Base-by-base conservation (phyloP, 108 stramenopile genomes). In the Poteriospumella lacustris region DNA sequence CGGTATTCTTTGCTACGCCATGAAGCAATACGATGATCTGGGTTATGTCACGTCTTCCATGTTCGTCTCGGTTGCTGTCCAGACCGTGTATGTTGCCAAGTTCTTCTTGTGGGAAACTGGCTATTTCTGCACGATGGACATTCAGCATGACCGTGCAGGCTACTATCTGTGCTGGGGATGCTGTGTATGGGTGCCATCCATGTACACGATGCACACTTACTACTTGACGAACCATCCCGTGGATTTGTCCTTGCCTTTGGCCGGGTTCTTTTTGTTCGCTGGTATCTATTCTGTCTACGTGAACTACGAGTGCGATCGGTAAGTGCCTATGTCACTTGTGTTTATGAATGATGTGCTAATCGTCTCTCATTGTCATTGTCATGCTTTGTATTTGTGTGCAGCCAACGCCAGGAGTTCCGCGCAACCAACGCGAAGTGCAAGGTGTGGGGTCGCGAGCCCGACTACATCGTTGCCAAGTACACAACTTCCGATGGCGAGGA, bases 31-130 rank as follows among this genome's bases (percentile, higher is more conserved):
- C 72, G 76, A 83, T 39, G 76, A 87, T 56, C 39, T 86, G 31
- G 88, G 84, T 19, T 85, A 78, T 36, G 43, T 83, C 0, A 58
- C 75, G 38, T 43, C 52, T 68, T 89, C 89, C 58, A 88, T 95
- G 84, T 80, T 88, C 52, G 86, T 93, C 44, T 83, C 84, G 68
- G 92, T 89, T 15, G 67, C 76, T 15, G 84, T 92, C 52, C 93
- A 95, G 82, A 62, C 90, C 59, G 43, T 96, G 40, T 99, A 99
- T 90, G 68, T 98, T 34, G 87, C 89, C 88, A 99, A 99, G 85
- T 99, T 99, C 90, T 97, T 93, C 86, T 79, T 84, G 39, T 99
- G 98, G 98, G 98, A 99, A 83, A 96, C 92, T 91, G 98, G 98
- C 77, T 99, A 99, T 93, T 93, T 97, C 94, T 90, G 95, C 76